phyloP scores from a whole-genome alignment of 2,329 filamentous ascomycete species.

The Scortechinia acanthostroma region DNA sequence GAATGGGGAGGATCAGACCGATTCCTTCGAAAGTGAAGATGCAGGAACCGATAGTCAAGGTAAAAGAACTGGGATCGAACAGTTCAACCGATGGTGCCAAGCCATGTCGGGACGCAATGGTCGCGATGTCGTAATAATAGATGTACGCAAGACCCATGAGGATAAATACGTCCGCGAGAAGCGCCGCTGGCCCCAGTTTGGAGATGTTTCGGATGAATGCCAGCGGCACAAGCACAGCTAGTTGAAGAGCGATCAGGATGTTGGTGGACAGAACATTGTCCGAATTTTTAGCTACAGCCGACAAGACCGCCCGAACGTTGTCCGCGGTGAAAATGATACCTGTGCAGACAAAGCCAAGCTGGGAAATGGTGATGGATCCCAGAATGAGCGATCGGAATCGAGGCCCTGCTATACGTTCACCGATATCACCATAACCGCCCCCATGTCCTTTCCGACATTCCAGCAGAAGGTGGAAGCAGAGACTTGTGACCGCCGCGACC shows the following conservation, averaged over 20 bases:
- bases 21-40: slow-evolving; percentile 78
- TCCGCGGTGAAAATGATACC: slow-evolving; percentile 74
- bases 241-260: slow-evolving; percentile 58
- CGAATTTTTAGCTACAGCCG: slow-evolving; percentile 48
- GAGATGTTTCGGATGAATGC: slow-evolving; percentile 69
- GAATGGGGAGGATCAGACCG: slow-evolving; percentile 69
- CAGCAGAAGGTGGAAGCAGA: slow-evolving; percentile 68
- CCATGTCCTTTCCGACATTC: slow-evolving; percentile 57
- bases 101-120: slow-evolving; percentile 41
- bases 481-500: slow-evolving; percentile 58
- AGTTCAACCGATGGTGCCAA: slow-evolving; percentile 53
- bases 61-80: slow-evolving; percentile 65
- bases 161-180: slow-evolving; percentile 68
- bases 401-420: slow-evolving; percentile 55
- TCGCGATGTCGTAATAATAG: slow-evolving; percentile 61
- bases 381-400: slow-evolving; percentile 61
- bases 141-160: slow-evolving; percentile 66
- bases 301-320: slow-evolving; percentile 57
- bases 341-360: slow-evolving; percentile 72
- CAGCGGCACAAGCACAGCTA: slow-evolving; percentile 58
- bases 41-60: slow-evolving; percentile 64
- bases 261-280: slow-evolving; percentile 35
- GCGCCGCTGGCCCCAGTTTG: slow-evolving; percentile 62
- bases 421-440: slow-evolving; percentile 70
- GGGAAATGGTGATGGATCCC: slow-evolving; percentile 65